Evolutionary conservation across 2,329 filamentous ascomycete genomes (phyloP).

Genomic region (Talaromyces islandicus): DNA sequence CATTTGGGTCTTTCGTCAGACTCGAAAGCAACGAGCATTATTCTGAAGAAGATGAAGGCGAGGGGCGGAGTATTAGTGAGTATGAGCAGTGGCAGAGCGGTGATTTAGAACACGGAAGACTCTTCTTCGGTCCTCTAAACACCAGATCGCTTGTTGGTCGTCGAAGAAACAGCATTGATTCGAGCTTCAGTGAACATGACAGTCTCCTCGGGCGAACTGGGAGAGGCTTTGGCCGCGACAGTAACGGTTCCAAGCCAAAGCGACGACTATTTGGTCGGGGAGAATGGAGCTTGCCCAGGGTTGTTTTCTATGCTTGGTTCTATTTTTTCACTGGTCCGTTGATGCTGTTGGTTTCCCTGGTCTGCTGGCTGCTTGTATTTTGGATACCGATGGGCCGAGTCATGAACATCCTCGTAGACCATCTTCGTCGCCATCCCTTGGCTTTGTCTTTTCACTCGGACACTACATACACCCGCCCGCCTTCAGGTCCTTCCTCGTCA

Average conservation of each 20-base stretch:
- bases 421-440: slow-evolving; percentile 85
- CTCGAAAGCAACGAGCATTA: slow-evolving; percentile 93
- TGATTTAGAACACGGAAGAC: slow-evolving; percentile 86
- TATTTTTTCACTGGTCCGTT: slow-evolving; percentile 86
- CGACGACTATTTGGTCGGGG: slow-evolving; percentile 88
- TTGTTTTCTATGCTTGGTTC: slow-evolving; percentile 95
- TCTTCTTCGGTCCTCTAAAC: slow-evolving; percentile 84
- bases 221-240: slow-evolving; percentile 43
- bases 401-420: slow-evolving; percentile 80
- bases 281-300: slow-evolving; percentile 88
- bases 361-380: slow-evolving; percentile 97
- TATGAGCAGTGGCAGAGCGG: slow-evolving; percentile 99
- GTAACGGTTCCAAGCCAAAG: slow-evolving; percentile 53
- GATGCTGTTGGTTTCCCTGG: slow-evolving; percentile 74
- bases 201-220: slow-evolving; percentile 70
- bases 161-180: slow-evolving; percentile 82
- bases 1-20: slow-evolving; percentile 93
- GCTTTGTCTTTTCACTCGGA: slow-evolving; percentile 92
- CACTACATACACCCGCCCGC: slow-evolving; percentile 63
- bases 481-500: slow-evolving; percentile 68
- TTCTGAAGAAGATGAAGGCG: slow-evolving; percentile 86
- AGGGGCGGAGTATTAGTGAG: slow-evolving; percentile 94
- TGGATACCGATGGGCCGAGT: slow-evolving; percentile 98
- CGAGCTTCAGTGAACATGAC: slow-evolving; percentile 72
- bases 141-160: slow-evolving; percentile 78